A percentile compares a stretch with the other conserved stretches of the same genome.
phyloP scores from a whole-genome alignment of 2,329 filamentous ascomycete genomes.

The Alternaria metachromatica region DNA sequence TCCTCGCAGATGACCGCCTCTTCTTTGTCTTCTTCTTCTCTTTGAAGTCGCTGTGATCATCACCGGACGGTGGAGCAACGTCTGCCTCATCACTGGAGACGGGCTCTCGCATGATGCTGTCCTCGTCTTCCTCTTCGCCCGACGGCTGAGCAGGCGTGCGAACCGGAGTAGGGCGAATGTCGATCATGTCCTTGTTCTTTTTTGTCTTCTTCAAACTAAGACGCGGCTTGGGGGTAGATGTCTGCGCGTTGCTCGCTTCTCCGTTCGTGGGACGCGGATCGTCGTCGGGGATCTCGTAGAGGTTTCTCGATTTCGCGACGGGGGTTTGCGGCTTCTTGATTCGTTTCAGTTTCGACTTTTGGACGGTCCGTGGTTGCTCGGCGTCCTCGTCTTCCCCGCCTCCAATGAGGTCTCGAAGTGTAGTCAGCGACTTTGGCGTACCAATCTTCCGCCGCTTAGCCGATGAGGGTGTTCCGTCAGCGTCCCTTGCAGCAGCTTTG shows the following conservation, averaged over 20 bases:
- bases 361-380: background rate
- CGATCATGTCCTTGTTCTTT: background rate
- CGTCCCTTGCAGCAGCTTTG: fast-evolving
- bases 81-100: slow-evolving; percentile 1
- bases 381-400: background rate
- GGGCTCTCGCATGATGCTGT: slow-evolving; percentile 1
- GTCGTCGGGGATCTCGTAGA: slow-evolving; percentile 6
- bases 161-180: background rate
- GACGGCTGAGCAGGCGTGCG: background rate
- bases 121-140: background rate
- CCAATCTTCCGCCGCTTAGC: slow-evolving; percentile 7
- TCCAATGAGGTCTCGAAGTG: slow-evolving; percentile 4
- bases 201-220: background rate
- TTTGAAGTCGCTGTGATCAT: background rate
- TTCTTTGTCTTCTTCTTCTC: background rate
- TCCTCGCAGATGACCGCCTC: background rate
- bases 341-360: slow-evolving; percentile 5
- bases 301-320: background rate
- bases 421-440: background rate
- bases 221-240: background rate
- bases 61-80: background rate
- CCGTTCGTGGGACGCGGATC: background rate
- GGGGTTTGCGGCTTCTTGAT: slow-evolving; percentile 10
- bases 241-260: background rate
- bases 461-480: background rate